Evolutionary conservation across 345 rosid species (phyloP).

Genomic region (Gossypioides kirkii): DNA sequence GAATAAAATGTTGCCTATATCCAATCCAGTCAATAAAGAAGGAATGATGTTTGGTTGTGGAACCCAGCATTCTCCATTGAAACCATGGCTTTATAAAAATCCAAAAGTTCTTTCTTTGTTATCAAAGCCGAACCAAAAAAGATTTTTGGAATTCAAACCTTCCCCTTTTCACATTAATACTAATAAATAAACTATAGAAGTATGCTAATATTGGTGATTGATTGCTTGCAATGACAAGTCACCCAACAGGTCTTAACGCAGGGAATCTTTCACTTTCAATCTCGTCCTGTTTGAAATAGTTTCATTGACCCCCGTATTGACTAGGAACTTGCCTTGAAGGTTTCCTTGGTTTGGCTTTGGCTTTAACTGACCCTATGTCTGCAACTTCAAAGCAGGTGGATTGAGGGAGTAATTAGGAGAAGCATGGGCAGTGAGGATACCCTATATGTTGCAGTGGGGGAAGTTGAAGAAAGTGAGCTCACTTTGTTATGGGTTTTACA

Average conservation of each 20-base stretch:
- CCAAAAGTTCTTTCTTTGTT: neutral
- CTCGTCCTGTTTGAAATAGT: neutral
- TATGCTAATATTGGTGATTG: neutral
- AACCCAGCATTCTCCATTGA: neutral
- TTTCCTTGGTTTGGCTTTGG: neutral
- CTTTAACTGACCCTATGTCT: neutral
- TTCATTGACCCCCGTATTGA: neutral
- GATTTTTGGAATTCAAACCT: no score
- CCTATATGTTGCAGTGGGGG: slow-evolving; percentile 3
- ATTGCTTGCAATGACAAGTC: neutral
- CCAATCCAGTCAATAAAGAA: neutral
- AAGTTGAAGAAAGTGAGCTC: neutral
- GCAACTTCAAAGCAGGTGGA: neutral
- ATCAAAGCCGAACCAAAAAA: neutral
- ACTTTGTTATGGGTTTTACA: slow-evolving; percentile 5
- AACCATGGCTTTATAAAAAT: neutral
- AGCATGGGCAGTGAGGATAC: neutral
- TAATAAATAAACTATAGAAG: neutral
- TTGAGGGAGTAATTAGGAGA: neutral
- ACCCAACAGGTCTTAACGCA: neutral
- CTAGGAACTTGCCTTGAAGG: slow-evolving; percentile 5
- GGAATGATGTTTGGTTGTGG: neutral
- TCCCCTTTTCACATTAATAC: neutral
- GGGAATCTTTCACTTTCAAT: neutral
- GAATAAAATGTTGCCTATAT: no score